Conservation (phyloP, 2,329 filamentous ascomycete species). For the Fusarium sacchari region DNA sequence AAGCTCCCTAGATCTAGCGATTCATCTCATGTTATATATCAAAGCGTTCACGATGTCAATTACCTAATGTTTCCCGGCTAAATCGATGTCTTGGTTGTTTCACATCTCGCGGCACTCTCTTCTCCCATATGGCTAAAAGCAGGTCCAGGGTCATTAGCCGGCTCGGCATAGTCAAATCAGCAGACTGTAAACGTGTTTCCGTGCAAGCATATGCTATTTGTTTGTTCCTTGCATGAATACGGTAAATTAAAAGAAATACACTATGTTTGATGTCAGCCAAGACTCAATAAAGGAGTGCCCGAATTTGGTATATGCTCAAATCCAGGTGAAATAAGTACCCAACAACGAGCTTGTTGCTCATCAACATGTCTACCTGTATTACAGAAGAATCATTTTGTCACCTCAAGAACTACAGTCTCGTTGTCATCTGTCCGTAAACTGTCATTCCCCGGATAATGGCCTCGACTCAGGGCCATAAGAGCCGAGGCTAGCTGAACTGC, state of each 20-base stretch:
- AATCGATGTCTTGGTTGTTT: neutral
- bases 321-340: no score
- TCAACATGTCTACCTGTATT: no score
- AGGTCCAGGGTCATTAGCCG: conserved; percentile 11
- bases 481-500: neutral
- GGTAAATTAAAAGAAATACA: neutral
- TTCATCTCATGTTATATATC: neutral
- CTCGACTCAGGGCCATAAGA: neutral
- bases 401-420: accelerated
- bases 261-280: neutral
- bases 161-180: neutral
- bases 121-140: neutral
- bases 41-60: neutral
- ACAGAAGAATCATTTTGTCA: accelerated
- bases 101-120: neutral
- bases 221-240: neutral
- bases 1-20: no score
- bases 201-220: neutral
- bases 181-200: neutral
- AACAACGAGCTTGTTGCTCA: neutral
- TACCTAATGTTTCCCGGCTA: neutral
- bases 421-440: neutral
- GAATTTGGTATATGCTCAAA: neutral
- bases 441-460: neutral
- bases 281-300: neutral